These are phyloP conservation scores for Yamadazyma triangularis DNA, from an alignment of 1,139 yeast species.

Conservation along the genomic window DNA sequence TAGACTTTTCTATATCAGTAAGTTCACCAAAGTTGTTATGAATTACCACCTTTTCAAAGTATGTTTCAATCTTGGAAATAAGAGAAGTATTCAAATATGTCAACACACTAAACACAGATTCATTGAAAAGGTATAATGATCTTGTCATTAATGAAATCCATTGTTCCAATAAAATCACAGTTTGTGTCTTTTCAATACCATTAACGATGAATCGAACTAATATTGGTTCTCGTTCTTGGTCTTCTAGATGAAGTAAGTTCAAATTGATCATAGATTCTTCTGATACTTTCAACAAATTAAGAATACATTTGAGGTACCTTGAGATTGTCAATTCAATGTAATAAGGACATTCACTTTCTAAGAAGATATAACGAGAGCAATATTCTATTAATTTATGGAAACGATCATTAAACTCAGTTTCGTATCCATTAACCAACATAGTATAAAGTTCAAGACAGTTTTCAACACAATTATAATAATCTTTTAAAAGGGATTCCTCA, in stretches of 20 bases:
- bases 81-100: slow-evolving; percentile 47
- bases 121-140: slow-evolving; percentile 45
- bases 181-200: slow-evolving; percentile 32
- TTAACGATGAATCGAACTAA: slow-evolving; percentile 31
- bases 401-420: slow-evolving; percentile 42
- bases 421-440: slow-evolving; percentile 51
- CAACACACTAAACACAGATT: slow-evolving; percentile 48
- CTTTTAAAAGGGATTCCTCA: slow-evolving; percentile 15
- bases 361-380: slow-evolving; percentile 20
- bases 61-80: slow-evolving; percentile 38
- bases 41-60: slow-evolving; percentile 23
- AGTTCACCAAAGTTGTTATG: slow-evolving; percentile 16
- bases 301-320: slow-evolving; percentile 26
- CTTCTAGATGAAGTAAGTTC: slow-evolving; percentile 28
- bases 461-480: slow-evolving; percentile 25
- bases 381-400: slow-evolving; percentile 25
- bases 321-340: slow-evolving; percentile 27
- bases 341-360: slow-evolving; percentile 9
- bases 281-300: slow-evolving; percentile 28
- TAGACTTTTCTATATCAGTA: slow-evolving; percentile 39
- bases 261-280: slow-evolving; percentile 26
- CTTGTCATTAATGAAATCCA: slow-evolving; percentile 45
- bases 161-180: slow-evolving; percentile 39
- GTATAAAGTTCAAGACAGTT: slow-evolving; percentile 39
- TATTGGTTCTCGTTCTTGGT: slow-evolving; percentile 28